Base-by-base conservation (phyloP, 352 stramenopile species). In the Phytophthora tubulina region DNA sequence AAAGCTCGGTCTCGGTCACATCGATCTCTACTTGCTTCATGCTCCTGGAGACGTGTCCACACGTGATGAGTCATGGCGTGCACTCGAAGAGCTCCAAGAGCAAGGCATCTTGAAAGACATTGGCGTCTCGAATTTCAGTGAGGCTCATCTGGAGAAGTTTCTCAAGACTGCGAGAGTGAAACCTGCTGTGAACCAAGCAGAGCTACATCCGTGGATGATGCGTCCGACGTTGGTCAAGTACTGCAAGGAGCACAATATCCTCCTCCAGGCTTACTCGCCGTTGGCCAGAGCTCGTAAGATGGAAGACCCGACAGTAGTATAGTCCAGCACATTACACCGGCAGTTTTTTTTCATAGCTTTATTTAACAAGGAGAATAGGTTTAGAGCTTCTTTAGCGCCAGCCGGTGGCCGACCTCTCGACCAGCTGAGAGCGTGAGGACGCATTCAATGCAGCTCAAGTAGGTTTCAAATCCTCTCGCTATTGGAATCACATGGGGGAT, bases 91-190 rank as follows among this genome's bases (percentile, higher is more conserved):
- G n/a, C 64, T 83, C 14, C 79, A 84, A 17, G 21, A 66, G 8
- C 54, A 78, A 35, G 93, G 92, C 0, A 70, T 95, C 11, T 56
- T 95, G 48, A 79, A 81, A 50, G 86, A 95, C 54, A 95, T 97
- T 63, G 93, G 94, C 39, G 91, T 98, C 33, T 97, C 83, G 27
- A 98, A 98, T 73, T 98, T 97, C 76, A 69, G 84, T 4, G 67
- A 91, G n/a, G 76, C 70, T 2, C 93, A 98, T 70, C 77, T 98
- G 46, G 63, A 88, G 52, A 90, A 93, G 51, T 70, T 98, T 0
- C 78, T 90, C 39, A 70, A 86, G 56, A 83, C 85, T 10, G 80
- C 70, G 17, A 69, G 59, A 6, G 82, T 84, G 15, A 89, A 85
- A 46, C 87, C 90, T 0, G 86, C 86, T 4, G 88, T 96, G 63